A percentile compares a stretch with the other conserved stretches of the same genome.
Evolutionary conservation across 495 filamentous ascomycete species (phyloP).

Genomic region (Echria macrotheca): DNA sequence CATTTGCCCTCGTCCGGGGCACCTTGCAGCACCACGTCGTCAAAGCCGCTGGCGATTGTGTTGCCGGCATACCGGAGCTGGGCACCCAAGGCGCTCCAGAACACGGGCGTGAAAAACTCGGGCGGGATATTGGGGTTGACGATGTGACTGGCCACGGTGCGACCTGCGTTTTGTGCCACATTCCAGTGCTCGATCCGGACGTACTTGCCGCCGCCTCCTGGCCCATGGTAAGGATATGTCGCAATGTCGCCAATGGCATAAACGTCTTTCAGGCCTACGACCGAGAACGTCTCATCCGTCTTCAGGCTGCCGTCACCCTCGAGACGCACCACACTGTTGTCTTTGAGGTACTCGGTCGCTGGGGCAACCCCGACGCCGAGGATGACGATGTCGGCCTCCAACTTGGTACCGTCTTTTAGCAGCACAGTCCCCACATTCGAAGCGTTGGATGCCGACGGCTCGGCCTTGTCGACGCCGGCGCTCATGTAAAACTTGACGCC

Average conservation of each 20-base stretch:
- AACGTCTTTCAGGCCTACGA: constrained; percentile 68
- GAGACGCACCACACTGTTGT: constrained; percentile 60
- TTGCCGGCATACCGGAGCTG: constrained; percentile 92
- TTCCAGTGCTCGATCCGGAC: constrained; percentile 95
- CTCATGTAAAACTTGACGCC: constrained; percentile 83
- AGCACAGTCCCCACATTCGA: constrained; percentile 71
- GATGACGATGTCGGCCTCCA: constrained; percentile 85
- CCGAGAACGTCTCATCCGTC: constrained; percentile 70
- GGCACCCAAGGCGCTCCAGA: constrained; percentile 88
- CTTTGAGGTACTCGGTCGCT: constrained; percentile 76
- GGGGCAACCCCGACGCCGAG: constrained; percentile 86
- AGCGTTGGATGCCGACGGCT: constrained; percentile 56
- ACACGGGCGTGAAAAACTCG: constrained; percentile 81
- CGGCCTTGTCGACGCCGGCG: constrained; percentile 75
- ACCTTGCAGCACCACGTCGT: constrained; percentile 74
- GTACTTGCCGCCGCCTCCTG: constrained; percentile 64
- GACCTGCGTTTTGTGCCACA: constrained; percentile 89
- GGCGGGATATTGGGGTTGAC: constrained; percentile 52
- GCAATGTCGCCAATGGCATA: constrained; percentile 96
- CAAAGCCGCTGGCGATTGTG: constrained; percentile 66
- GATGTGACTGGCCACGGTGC: constrained; percentile 70
- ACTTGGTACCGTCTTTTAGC: constrained; percentile 78
- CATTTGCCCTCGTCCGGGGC: constrained; percentile 78
- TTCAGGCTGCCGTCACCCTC: constrained; percentile 75
- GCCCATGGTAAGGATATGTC: constrained; percentile 88